Percentiles rank a stretch among this genome's conserved stretches.
These are phyloP conservation scores for Ophiosphaerella korrae DNA, from an alignment of 2,329 filamentous ascomycete species.

Conservation along the genomic window DNA sequence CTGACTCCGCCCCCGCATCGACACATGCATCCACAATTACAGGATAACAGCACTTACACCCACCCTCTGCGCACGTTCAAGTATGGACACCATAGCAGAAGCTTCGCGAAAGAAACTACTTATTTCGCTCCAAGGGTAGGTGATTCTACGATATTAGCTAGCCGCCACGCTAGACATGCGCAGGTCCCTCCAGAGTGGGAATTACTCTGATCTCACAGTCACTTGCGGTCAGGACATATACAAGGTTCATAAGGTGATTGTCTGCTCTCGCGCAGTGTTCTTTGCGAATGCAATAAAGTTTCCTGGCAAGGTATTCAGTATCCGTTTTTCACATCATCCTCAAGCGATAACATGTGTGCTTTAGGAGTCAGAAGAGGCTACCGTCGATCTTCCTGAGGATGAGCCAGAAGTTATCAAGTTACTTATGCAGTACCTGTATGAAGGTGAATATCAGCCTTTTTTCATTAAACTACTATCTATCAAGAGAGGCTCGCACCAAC, in stretches of 20 bases:
- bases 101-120: no score
- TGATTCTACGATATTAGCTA: no score
- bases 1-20: no score
- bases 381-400: constrained; percentile 12
- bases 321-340: neutral
- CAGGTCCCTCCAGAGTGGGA: neutral
- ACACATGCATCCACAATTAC: no score
- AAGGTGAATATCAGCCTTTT: constrained; percentile 11
- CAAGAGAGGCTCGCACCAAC: neutral
- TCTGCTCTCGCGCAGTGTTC: constrained; percentile 16
- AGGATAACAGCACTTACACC: no score
- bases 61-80: no score
- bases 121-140: no score
- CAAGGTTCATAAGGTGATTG: constrained; percentile 24
- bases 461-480: neutral
- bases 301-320: neutral
- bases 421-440: constrained; percentile 18
- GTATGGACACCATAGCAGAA: no score
- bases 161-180: no score
- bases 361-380: constrained; percentile 31
- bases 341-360: neutral
- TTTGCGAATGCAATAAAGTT: constrained; percentile 8
- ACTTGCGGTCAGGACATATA: constrained; percentile 16
- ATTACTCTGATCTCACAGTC: constrained; percentile 21
- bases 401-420: constrained; percentile 13